These are phyloP conservation scores for Parmelia sp. DNA, from an alignment of 495 filamentous ascomycete genomes.

Conservation along the genomic window DNA sequence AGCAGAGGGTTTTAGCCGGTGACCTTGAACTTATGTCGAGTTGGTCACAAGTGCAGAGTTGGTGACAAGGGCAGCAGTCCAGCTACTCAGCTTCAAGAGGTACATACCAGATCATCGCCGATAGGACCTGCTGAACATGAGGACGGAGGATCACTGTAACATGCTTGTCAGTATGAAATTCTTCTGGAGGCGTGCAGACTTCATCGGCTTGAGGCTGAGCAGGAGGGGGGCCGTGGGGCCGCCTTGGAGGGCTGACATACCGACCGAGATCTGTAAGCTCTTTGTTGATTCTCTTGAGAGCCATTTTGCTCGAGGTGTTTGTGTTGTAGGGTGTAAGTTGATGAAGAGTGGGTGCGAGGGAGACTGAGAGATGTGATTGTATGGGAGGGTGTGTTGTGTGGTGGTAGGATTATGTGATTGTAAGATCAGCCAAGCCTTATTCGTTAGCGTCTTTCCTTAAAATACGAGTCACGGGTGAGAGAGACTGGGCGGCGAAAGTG, in stretches of 20 bases:
- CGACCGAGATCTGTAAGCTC: conserved; percentile 98
- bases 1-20: conserved; percentile 5
- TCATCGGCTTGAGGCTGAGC: conserved; percentile 5
- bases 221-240: background rate
- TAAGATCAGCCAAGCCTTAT: background rate
- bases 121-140: conserved; percentile 96
- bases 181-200: background rate
- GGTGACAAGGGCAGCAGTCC: background rate
- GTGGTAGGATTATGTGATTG: background rate
- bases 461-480: no score
- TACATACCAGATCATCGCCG: conserved; percentile 93
- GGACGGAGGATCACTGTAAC: conserved; percentile 84
- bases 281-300: conserved; percentile 99
- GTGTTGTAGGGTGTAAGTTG: background rate
- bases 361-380: background rate
- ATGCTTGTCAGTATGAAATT: background rate
- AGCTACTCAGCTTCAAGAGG: conserved; percentile 5
- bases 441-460: background rate
- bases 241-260: conserved; percentile 48
- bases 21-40: background rate
- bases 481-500: background rate
- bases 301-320: conserved; percentile 55
- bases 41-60: background rate
- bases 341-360: background rate
- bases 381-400: background rate